A percentile compares a stretch with the other conserved stretches of the same genome.
Conservation (phyloP, 305 asterid species). For the Andrographis paniculata region DNA sequence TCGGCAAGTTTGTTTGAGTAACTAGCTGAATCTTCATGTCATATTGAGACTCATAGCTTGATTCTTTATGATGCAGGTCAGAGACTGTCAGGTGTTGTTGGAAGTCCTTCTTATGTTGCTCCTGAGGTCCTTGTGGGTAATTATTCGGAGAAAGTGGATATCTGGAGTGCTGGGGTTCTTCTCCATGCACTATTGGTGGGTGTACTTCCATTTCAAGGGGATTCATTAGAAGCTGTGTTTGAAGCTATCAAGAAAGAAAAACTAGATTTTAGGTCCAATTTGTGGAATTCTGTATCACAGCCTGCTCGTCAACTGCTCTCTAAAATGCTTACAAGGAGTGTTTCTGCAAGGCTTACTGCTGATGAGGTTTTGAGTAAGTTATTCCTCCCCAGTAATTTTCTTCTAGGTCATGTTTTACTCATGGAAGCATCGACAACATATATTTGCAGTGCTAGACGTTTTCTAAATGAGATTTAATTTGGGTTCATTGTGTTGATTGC, state of each 20-base stretch:
- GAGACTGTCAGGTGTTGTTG: slow-evolving; percentile 16
- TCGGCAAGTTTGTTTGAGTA: no score
- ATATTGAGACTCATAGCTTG: neutral
- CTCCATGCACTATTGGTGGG: slow-evolving; percentile 83
- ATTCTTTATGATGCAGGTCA: slow-evolving; percentile 13
- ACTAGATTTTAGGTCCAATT: slow-evolving; percentile 47
- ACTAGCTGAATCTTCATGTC: neutral
- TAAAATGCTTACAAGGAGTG: slow-evolving; percentile 58
- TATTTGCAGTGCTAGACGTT: no score
- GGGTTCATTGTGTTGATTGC: neutral
- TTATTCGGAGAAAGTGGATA: slow-evolving; percentile 82
- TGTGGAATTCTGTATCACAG: slow-evolving; percentile 63
- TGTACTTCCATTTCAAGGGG: slow-evolving; percentile 70
- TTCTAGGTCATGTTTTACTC: neutral
- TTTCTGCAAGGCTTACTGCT: slow-evolving; percentile 53
- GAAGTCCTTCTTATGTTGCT: slow-evolving; percentile 90
- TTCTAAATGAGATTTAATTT: no score
- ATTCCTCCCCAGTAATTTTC: neutral
- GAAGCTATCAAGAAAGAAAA: slow-evolving; percentile 70
- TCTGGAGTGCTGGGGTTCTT: slow-evolving; percentile 88
- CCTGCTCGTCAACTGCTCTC: slow-evolving; percentile 75
- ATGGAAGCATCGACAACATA: no score
- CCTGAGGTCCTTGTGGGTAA: slow-evolving; percentile 80
- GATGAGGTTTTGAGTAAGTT: slow-evolving; percentile 72
- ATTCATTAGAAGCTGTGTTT: slow-evolving; percentile 59